These are phyloP conservation scores for Vitis hybrid DNA, from an alignment of 177 flowering plant species.

Conservation along the genomic window DNA sequence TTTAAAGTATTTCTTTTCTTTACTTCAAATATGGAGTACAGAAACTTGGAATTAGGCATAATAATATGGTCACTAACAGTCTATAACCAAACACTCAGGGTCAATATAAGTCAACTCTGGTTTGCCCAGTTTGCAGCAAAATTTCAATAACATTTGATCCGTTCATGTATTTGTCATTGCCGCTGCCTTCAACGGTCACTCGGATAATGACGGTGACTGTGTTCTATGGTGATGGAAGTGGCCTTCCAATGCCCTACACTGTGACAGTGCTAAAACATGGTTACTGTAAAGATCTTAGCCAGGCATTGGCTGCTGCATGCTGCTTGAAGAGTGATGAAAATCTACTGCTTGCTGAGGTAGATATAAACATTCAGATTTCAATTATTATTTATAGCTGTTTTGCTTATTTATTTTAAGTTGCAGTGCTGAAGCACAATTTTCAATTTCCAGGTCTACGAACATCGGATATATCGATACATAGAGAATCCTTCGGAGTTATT, in stretches of 20 bases:
- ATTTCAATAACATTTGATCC: constrained; percentile 97
- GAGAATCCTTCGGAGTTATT: constrained; percentile 64
- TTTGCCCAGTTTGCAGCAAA: constrained; percentile 89
- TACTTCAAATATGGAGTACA: background rate
- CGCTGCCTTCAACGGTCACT: constrained; percentile 78
- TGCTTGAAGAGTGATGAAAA: constrained; percentile 75
- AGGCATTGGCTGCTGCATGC: constrained; percentile 70
- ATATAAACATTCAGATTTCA: background rate
- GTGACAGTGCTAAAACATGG: constrained; percentile 78
- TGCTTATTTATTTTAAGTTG: background rate
- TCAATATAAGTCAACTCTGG: constrained; percentile 94
- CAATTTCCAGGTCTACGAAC: constrained; percentile 65
- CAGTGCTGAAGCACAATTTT: constrained; percentile 20
- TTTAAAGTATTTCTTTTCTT: background rate
- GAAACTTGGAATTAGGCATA: background rate
- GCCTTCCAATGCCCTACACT: constrained; percentile 92
- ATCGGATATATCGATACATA: constrained; percentile 59
- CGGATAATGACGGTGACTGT: constrained; percentile 83
- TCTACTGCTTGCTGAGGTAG: constrained; percentile 91
- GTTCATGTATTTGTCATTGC: constrained; percentile 94
- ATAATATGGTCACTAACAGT: background rate
- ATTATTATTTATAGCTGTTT: background rate
- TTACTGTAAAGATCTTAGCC: constrained; percentile 64
- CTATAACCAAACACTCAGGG: constrained; percentile 53
- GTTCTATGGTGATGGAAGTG: constrained; percentile 82